Conservation (phyloP, 106 monocot genomes). For the Posidonia australis region DNA sequence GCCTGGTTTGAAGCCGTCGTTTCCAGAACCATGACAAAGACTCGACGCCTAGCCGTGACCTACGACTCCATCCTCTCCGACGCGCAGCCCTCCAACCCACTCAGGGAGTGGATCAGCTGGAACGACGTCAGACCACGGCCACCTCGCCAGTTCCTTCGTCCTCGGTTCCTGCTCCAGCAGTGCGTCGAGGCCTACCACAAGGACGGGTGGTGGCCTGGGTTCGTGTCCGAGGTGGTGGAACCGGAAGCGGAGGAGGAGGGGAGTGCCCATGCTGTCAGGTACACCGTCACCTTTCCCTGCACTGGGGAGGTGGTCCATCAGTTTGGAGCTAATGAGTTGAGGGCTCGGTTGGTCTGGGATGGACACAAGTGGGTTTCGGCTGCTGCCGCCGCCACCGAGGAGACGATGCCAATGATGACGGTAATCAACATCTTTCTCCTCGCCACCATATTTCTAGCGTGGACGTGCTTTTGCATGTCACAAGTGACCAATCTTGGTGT, state of each 20-base stretch:
- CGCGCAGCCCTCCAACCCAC: not conserved
- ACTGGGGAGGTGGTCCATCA: slow-evolving; percentile 26
- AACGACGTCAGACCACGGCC: slow-evolving; percentile 6
- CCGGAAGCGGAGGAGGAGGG: no score
- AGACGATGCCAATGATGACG: not conserved
- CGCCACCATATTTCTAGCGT: no score
- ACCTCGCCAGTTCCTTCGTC: not conserved
- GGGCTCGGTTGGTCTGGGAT: slow-evolving; percentile 43
- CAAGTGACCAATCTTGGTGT: no score
- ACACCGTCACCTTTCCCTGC: slow-evolving; percentile 19
- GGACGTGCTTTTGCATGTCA: no score
- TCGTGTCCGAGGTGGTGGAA: slow-evolving; percentile 6
- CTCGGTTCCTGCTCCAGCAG: slow-evolving; percentile 13
- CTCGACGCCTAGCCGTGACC: slow-evolving; percentile 21
- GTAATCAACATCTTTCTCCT: no score
- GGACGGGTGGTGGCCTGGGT: slow-evolving; percentile 57
- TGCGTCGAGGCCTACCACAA: slow-evolving; percentile 45
- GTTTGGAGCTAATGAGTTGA: slow-evolving; percentile 17
- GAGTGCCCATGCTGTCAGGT: no score
- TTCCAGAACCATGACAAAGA: slow-evolving; percentile 7
- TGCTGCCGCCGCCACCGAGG: not conserved
- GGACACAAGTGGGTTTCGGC: slow-evolving; percentile 26
- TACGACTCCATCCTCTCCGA: slow-evolving; percentile 30
- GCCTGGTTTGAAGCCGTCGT: slow-evolving; percentile 43
- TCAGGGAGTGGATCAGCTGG: slow-evolving; percentile 23